Evolutionary conservation across 2,329 filamentous ascomycete species (phyloP), one percentile per base, ranked within the genome.

Genomic region (Ophiosphaerella korrae): DNA sequence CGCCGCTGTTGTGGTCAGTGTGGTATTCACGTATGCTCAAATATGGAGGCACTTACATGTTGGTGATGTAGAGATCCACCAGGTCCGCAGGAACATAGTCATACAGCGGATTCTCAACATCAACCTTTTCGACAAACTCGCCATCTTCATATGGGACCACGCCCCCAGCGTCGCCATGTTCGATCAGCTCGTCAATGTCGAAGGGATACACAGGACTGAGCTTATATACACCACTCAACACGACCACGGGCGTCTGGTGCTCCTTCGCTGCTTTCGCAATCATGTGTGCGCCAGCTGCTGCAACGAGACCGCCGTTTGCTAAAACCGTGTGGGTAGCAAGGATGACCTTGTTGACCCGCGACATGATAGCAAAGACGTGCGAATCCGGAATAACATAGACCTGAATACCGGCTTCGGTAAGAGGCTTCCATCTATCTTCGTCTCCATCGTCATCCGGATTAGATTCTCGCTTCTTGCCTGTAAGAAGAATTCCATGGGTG

Each of bases 301-400:
- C 89, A 24, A 97, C 82, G 23, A 96, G 84, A 6, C 89, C 89
- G 44, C 94, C 94, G 65, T 96, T 94, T 42, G 90, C 90, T 39
- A 95, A 85, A 24, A 99, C 90, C 3, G 89, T 88, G 67, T 92
- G 88, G 5, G 93, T 93, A 11, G 89, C 88, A 6, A 99, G 80
- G 42, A 99, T 89, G 54, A 99, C 93, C 77, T 97, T 97, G 80
- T 93, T 95, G 63, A 97, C 90, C 53, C 89, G 86, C 7, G 92
- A 89, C 90, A 99, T 97, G 66, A 97, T 89, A 1, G 92, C 92
- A 77, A 92, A 95, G 46, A 96, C 83, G 8, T 91, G 89, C 7
- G 87, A 88, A 73, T 96, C 92, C 37, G 90, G 86, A 48, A 97
- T 87, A 53, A 90, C 83, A 62, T 97, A 89, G 36, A 96, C 88